Evolutionary conservation across 108 stramenopile genomes (phyloP), one percentile per base, ranked within the genome.

Genomic region (Fistulifera solaris): DNA sequence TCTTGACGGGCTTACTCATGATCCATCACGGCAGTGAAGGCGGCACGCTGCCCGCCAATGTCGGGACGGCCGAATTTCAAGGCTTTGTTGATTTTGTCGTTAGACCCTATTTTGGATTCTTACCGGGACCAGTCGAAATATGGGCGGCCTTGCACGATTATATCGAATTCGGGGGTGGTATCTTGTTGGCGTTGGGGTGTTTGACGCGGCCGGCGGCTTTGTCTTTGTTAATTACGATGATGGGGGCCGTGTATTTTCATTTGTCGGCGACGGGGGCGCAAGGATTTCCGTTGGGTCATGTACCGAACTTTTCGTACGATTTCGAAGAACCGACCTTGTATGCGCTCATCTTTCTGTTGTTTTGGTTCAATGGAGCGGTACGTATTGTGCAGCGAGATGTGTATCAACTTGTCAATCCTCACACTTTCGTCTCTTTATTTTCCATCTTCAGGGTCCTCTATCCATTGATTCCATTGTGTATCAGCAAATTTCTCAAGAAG

Each of bases 301-400:
- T 75, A 6, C 41, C 59, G n/a, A 75, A 70, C 31, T 75, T 70
- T 42, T 66, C 64, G 0, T 75, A 75, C 31, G 68, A 75, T 41
- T 75, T 75, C 51, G 73, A 75, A 45, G 73, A 75, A 45, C 73
- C 73, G 17, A 40, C 63, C 17, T 25, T 75, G 27, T 75, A 75
- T 38, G 25, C 47, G 44, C 58, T 69, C 0, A 69, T 75, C 38
- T 75, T 75, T 45, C 13, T 70, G 31, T 51, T 70, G 39, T 75
- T 69, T 56, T 75, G 68, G 68, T 75, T 75, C 65, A 75, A 75
- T 50, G 73, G 73, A 14, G 58, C 68, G 18, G 73, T 68, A 45
- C 67, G n/a, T n/a, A n/a, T n/a, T n/a, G n/a, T n/a, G n/a, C n/a
- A n/a, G n/a, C n/a, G n/a, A n/a, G n/a, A n/a, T n/a, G n/a, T n/a